Evolutionary conservation across 768 basidiomycete species (phyloP).

Genomic region (Cystobasidium ongulense): DNA sequence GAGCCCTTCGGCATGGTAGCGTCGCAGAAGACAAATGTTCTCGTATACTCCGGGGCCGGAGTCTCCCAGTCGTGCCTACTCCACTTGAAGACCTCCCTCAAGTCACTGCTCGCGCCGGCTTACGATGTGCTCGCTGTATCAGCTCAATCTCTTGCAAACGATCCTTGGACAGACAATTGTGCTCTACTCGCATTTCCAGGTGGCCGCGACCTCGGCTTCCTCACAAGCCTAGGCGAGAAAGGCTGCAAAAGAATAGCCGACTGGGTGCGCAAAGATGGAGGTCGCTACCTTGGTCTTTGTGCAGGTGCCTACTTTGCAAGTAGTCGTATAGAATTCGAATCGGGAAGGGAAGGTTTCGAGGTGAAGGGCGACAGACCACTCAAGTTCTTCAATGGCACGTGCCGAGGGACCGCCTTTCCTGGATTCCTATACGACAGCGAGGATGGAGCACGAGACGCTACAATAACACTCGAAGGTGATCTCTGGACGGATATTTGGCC

Average conservation of each 20-base stretch:
- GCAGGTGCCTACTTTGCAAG: conserved; percentile 55
- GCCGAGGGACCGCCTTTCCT: conserved; percentile 48
- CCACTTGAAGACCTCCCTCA: conserved; percentile 51
- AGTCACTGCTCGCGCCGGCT: conserved; percentile 57
- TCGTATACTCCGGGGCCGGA: conserved; percentile 62
- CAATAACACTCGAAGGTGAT: conserved; percentile 41
- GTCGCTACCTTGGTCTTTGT: conserved; percentile 62
- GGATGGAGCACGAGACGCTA: conserved; percentile 47
- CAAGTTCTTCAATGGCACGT: conserved; percentile 49
- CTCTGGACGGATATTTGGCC: conserved; percentile 38
- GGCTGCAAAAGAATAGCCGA: conserved; percentile 52
- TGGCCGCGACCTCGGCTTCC: conserved; percentile 50
- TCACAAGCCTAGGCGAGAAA: conserved; percentile 44
- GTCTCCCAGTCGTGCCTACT: conserved; percentile 51
- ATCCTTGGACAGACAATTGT: conserved; percentile 70
- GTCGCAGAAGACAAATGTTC: conserved; percentile 52
- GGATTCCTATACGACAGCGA: conserved; percentile 50
- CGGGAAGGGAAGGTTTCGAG: conserved; percentile 44
- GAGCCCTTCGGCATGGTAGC: not conserved
- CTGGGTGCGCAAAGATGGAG: conserved; percentile 59
- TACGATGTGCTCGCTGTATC: conserved; percentile 70
- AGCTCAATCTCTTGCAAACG: conserved; percentile 53
- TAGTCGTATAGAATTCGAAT: conserved; percentile 47
- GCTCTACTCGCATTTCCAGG: conserved; percentile 72
- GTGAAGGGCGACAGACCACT: conserved; percentile 48